Evolutionary conservation across 1,139 yeast genomes (phyloP), one percentile per base, ranked within the genome.

Genomic region (Geotrichum reessii): DNA sequence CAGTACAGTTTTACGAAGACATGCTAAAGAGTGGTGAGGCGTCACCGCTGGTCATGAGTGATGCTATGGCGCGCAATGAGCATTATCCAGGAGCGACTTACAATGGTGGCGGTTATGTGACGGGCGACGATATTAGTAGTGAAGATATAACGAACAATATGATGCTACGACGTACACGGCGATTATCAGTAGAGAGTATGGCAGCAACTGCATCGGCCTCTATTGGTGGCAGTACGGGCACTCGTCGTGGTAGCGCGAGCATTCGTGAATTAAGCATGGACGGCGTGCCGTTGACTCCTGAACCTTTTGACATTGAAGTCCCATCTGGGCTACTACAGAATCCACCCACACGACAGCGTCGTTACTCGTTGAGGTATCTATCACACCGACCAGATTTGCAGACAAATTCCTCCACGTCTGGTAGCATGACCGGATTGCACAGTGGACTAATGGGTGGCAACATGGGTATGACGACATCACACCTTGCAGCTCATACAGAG

Each of bases 401-500:
- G 19, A 21, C 50, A 25, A 37, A 19, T n/a, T 14, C 44, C 9
- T 19, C 44, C 9, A 4, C 44, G 2, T 37, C 19, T 12, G 19
- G 44, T 19, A 9, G 44, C 21, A 37, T 37, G 21, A 17, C 21
- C 19, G 21, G 44, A 9, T 17, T 37, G 44, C 44, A 17, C 19
- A 17, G 44, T 19, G 19, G 44, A 19, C 19, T 37, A 9, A 14
- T 37, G 17, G 44, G 44, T 9, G 44, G 44, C 21, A 37, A 19
- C 19, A 37, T 37, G 19, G 6, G 19, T 3, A n/a, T 12, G 44
- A 19, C 44, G 21, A 19, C 44, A 5, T 31, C 52, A 19, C 50
- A 50, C 48, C 28, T 54, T 1, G 24, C 56, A 24, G 61, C 58
- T 11, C 65, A 63, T 46, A 58, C 63, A 28, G 73, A 71, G 55